Conservation (phyloP, 768 basidiomycete species). For the Macrolepiota albuminosa region DNA sequence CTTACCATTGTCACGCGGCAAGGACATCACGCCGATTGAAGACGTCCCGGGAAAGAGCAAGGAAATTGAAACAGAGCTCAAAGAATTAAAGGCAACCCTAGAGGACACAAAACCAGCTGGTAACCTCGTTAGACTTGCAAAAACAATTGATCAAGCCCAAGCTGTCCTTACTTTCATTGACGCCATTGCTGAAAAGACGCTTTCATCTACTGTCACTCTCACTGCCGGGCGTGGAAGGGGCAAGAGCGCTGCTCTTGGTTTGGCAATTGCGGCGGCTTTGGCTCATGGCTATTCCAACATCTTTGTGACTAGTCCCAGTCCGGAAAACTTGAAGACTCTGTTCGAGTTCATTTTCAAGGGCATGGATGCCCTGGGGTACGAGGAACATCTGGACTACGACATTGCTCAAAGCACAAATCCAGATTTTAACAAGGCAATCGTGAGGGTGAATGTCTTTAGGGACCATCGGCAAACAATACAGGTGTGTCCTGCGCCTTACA, state of each 20-base stretch:
- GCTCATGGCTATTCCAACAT: slow-evolving; percentile 96
- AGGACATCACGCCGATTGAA: slow-evolving; percentile 76
- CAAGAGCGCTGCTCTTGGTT: slow-evolving; percentile 93
- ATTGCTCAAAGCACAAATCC: slow-evolving; percentile 93
- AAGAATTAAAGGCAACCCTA: slow-evolving; percentile 72
- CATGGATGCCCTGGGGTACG: slow-evolving; percentile 89
- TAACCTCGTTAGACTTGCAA: slow-evolving; percentile 84
- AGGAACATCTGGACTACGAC: slow-evolving; percentile 97
- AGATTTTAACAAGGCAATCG: slow-evolving; percentile 92
- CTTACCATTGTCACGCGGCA: slow-evolving; percentile 90
- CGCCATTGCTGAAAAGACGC: slow-evolving; percentile 87
- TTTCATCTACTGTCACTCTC: slow-evolving; percentile 91
- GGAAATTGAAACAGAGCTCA: slow-evolving; percentile 59
- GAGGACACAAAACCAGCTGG: slow-evolving; percentile 84
- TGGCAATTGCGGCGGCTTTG: slow-evolving; percentile 90
- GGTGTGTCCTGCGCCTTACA: slow-evolving; percentile 36
- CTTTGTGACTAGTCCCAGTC: slow-evolving; percentile 95
- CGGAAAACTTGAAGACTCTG: slow-evolving; percentile 96
- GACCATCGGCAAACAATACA: slow-evolving; percentile 96
- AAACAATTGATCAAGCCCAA: slow-evolving; percentile 92
- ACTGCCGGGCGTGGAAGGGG: slow-evolving; percentile 95
- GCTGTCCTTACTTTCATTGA: slow-evolving; percentile 93
- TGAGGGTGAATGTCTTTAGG: slow-evolving; percentile 90
- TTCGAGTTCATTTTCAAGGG: slow-evolving; percentile 99
- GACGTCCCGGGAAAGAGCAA: slow-evolving; percentile 30